These are phyloP conservation scores for Eucalyptus victrix DNA, from an alignment of 345 rosid genomes.

Conservation along the genomic window DNA sequence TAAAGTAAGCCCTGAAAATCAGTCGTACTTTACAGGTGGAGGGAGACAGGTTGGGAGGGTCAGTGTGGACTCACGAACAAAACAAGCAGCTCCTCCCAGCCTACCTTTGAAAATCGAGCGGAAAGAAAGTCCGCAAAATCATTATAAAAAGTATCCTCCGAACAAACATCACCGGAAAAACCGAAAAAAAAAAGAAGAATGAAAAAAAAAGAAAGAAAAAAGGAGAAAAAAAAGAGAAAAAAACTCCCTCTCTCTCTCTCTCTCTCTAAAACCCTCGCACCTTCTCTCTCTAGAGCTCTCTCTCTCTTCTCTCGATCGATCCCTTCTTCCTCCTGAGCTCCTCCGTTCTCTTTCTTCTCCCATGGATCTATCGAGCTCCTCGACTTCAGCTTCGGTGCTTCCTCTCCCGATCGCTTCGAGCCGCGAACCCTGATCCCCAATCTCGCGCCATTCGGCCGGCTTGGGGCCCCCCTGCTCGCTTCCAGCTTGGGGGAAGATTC, in stretches of 20 bases:
- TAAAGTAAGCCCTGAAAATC: not conserved
- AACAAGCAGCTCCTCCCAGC: not conserved
- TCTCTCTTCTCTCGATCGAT: not conserved
- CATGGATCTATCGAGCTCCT: not conserved
- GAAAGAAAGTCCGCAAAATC: not conserved
- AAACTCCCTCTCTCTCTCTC: not conserved
- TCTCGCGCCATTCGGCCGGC: not conserved
- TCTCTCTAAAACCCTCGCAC: not conserved
- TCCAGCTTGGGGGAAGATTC: not conserved
- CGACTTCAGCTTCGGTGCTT: not conserved
- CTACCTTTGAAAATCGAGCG: not conserved
- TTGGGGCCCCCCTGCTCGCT: not conserved
- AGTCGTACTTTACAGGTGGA: not conserved
- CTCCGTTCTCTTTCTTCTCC: not conserved
- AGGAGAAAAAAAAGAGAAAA: fast-evolving
- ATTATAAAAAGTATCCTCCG: not conserved
- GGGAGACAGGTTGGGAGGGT: not conserved
- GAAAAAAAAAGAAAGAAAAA: not conserved
- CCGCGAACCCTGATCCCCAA: not conserved
- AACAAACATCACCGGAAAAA: not conserved
- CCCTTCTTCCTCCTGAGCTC: not conserved
- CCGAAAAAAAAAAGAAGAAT: not conserved
- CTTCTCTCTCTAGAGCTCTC: not conserved
- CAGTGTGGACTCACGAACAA: not conserved
- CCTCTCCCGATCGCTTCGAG: not conserved